These are phyloP conservation scores for Cercospora sp. DNA, from an alignment of 2,329 filamentous ascomycete genomes.

Conservation along the genomic window DNA sequence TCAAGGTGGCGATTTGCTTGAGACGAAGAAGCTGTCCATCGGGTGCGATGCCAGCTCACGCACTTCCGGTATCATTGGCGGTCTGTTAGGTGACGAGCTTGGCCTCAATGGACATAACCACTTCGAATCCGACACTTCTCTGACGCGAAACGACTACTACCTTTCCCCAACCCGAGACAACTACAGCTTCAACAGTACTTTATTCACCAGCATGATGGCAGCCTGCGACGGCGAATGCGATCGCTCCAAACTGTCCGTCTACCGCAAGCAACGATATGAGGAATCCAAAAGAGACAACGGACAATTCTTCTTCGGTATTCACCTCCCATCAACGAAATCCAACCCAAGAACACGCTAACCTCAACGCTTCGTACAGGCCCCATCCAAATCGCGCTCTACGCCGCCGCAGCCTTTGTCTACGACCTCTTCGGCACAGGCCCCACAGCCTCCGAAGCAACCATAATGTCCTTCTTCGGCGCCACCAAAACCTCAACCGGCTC, in stretches of 20 bases:
- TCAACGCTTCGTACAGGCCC: neutral
- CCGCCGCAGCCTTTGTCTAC: neutral
- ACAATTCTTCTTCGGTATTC: neutral
- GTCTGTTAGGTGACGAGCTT: neutral
- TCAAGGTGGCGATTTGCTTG: neutral
- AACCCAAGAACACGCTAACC: too few relatives aligned
- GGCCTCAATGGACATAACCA: neutral
- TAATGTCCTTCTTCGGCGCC: neutral
- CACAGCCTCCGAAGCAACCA: neutral
- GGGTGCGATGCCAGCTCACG: neutral
- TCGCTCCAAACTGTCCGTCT: neutral
- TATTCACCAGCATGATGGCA: neutral
- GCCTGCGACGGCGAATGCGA: neutral
- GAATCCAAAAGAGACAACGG: neutral
- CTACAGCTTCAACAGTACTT: neutral
- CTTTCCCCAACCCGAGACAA: neutral
- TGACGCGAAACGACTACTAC: neutral
- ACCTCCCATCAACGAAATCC: too few relatives aligned
- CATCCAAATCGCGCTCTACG: neutral
- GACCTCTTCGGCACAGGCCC: neutral
- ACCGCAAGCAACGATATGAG: neutral
- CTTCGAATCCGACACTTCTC: neutral
- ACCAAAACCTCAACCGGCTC: neutral
- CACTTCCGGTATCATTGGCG: neutral
- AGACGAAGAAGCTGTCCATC: neutral